These are phyloP conservation scores for Grammothele lineata DNA, from an alignment of 768 basidiomycete species.

Conservation along the genomic window DNA sequence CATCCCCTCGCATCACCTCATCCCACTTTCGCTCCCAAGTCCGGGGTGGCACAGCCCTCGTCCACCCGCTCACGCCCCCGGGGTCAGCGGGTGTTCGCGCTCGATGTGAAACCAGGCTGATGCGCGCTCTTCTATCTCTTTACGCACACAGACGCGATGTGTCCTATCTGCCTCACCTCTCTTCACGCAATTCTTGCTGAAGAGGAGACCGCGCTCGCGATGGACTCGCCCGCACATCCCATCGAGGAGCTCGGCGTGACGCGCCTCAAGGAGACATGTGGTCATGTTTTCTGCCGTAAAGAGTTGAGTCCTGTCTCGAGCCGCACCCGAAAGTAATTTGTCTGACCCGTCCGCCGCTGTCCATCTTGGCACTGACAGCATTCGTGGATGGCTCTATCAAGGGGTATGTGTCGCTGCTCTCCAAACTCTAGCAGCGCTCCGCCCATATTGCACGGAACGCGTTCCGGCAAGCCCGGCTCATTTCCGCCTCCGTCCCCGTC, in stretches of 20 bases:
- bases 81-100: too few species aligned
- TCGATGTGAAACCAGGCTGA: too few species aligned
- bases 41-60: too few species aligned
- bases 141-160: conserved; percentile 58
- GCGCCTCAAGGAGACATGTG: conserved; percentile 38
- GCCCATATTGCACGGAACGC: too few species aligned
- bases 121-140: too few species aligned
- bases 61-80: too few species aligned
- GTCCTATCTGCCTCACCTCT: conserved; percentile 72
- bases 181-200: conserved; percentile 68
- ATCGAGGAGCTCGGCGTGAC: conserved; percentile 70
- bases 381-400: conserved; percentile 57
- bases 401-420: conserved; percentile 50
- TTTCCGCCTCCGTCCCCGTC: too few species aligned
- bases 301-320: conserved; percentile 47
- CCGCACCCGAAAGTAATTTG: neutral
- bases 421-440: too few species aligned
- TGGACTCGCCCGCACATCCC: conserved; percentile 77
- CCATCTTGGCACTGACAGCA: conserved; percentile 34
- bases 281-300: conserved; percentile 75
- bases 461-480: too few species aligned
- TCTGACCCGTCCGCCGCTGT: neutral
- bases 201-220: conserved; percentile 66
- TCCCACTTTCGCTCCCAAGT: neutral
- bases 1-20: neutral